phyloP scores from a whole-genome alignment of 768 basidiomycete species.

The Sarcomyxa edulis region DNA sequence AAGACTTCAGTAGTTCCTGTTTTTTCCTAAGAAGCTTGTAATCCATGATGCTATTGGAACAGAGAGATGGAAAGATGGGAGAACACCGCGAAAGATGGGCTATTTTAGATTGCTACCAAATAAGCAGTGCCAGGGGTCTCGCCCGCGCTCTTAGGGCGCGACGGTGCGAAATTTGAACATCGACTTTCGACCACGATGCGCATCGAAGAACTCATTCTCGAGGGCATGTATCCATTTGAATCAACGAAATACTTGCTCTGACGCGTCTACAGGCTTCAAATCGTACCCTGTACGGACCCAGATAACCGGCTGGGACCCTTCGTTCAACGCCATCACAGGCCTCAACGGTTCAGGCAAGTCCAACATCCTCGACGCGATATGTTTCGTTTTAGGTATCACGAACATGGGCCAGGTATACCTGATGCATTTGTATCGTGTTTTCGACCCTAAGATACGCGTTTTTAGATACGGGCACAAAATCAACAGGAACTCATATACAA shows the following conservation, averaged over 20 bases:
- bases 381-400: conserved; percentile 96
- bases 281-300: conserved; percentile 95
- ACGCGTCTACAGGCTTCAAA: conserved; percentile 74
- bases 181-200: conserved; percentile 50
- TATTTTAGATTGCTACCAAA: background rate
- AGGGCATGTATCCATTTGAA: conserved; percentile 44
- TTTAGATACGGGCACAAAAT: conserved; percentile 89
- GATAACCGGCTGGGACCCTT: conserved; percentile 95
- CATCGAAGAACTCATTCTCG: conserved; percentile 92
- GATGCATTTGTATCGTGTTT: conserved; percentile 30
- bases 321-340: conserved; percentile 98
- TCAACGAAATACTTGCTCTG: background rate
- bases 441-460: conserved; percentile 3
- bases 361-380: conserved; percentile 98
- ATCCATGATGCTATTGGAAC: background rate
- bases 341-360: conserved; percentile 96
- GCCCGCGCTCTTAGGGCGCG: background rate
- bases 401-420: conserved; percentile 96
- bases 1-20: too few species aligned
- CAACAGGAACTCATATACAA: conserved; percentile 99
- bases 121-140: background rate
- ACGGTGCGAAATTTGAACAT: background rate
- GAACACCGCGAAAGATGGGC: background rate
- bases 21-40: background rate
- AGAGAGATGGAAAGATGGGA: background rate